A percentile compares a stretch with the other conserved stretches of the same genome.
These are phyloP conservation scores for Daedalea quercina DNA, from an alignment of 768 basidiomycete species.

Conservation along the genomic window DNA sequence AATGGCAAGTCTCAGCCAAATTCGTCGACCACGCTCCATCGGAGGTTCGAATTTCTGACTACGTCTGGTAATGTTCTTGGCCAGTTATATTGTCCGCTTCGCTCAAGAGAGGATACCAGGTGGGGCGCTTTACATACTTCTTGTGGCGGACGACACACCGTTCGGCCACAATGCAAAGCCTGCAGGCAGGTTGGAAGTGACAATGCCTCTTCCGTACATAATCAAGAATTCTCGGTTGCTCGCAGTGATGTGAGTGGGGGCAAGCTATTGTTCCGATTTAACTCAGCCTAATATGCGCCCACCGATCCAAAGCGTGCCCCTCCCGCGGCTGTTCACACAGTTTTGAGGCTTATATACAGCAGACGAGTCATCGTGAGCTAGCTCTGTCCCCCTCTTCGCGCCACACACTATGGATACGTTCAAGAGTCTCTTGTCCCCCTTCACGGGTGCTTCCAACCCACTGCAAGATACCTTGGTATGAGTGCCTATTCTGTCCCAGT, in stretches of 20 bases:
- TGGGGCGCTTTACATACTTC: neutral
- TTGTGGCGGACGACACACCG: neutral
- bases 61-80: neutral
- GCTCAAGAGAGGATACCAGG: neutral
- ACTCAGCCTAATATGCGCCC: neutral
- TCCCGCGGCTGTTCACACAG: constrained; percentile 8
- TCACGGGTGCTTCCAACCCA: constrained; percentile 56
- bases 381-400: constrained; percentile 11
- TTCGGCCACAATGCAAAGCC: neutral
- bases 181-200: neutral
- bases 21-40: neutral
- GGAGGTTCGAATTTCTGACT: neutral
- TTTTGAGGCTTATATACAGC: constrained; percentile 16
- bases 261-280: neutral
- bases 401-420: constrained; percentile 53
- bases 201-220: neutral
- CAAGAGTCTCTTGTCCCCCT: constrained; percentile 65
- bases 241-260: neutral
- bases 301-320: neutral
- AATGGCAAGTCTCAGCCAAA: neutral
- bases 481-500: neutral
- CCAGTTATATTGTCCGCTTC: neutral
- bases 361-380: constrained; percentile 1
- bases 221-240: neutral
- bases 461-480: constrained; percentile 75